Evolutionary conservation across 768 basidiomycete species (phyloP).

Genomic region (Phanerodontia chrysosporium): DNA sequence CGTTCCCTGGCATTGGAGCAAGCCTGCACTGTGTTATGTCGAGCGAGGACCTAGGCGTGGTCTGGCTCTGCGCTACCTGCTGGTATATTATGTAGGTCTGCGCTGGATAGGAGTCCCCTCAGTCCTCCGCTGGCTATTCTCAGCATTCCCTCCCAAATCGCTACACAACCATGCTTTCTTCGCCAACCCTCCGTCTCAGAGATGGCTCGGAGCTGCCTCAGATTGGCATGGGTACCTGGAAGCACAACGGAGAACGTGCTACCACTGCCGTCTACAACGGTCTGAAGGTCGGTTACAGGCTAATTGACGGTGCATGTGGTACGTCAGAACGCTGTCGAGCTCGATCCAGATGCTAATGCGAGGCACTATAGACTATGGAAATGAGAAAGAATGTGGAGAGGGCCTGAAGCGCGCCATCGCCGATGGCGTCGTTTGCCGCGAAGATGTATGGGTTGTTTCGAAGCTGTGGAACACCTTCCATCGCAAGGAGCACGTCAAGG

Average conservation of each 20-base stretch:
- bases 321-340: too few species aligned
- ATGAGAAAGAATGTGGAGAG: conserved; percentile 36
- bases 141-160: too few species aligned
- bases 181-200: background rate
- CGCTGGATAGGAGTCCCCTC: too few species aligned
- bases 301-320: conserved; percentile 18
- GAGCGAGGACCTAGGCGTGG: too few species aligned
- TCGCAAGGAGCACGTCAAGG: conserved; percentile 30
- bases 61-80: too few species aligned
- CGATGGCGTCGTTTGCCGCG: conserved; percentile 37
- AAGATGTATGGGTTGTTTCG: conserved; percentile 31
- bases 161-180: too few species aligned
- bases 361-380: conserved; percentile 30
- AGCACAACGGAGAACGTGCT: conserved; percentile 17
- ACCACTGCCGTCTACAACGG: conserved; percentile 19
- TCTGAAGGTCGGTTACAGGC: conserved; percentile 18
- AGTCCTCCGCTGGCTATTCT: too few species aligned
- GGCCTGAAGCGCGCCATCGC: conserved; percentile 31
- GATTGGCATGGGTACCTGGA: conserved; percentile 23
- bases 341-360: too few species aligned
- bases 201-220: conserved; percentile 12
- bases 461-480: conserved; percentile 40
- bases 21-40: too few species aligned
- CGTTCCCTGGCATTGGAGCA: too few species aligned
- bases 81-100: too few species aligned